Conservation (phyloP, 2,329 filamentous ascomycete genomes). For the Fusarium nygamai region DNA sequence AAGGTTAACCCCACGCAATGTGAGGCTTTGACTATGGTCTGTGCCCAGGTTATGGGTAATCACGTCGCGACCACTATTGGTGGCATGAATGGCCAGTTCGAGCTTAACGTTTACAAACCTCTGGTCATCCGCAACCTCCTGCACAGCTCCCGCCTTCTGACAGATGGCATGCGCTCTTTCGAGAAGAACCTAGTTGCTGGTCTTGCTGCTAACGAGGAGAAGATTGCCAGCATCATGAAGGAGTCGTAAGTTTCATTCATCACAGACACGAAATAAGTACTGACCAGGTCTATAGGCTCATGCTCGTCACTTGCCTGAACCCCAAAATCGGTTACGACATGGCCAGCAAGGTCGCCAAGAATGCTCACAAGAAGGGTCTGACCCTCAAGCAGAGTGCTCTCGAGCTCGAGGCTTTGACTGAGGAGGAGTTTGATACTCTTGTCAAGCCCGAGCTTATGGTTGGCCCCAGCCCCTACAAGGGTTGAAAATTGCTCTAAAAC, state of each 20-base stretch:
- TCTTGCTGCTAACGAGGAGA: conserved; percentile 91
- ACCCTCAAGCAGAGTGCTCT: conserved; percentile 94
- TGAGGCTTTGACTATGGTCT: conserved; percentile 97
- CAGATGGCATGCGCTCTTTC: conserved; percentile 94
- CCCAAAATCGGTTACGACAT: conserved; percentile 98
- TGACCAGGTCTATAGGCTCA: conserved; percentile 69
- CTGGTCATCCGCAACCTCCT: conserved; percentile 94
- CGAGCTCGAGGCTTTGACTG: conserved; percentile 88
- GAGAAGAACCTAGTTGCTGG: conserved; percentile 92
- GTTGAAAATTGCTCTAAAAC: conserved; percentile 21
- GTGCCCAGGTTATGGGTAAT: conserved; percentile 98
- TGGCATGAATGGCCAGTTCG: conserved; percentile 97
- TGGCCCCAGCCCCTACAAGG: conserved; percentile 74
- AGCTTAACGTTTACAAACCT: conserved; percentile 99
- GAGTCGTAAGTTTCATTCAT: conserved; percentile 75
- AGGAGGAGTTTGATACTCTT: conserved; percentile 88
- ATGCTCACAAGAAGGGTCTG: conserved; percentile 97
- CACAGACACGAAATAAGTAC: neutral
- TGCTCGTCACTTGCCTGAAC: conserved; percentile 98
- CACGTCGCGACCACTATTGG: conserved; percentile 92
- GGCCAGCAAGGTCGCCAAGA: conserved; percentile 97
- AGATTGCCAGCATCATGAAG: conserved; percentile 89
- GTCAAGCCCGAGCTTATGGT: conserved; percentile 97
- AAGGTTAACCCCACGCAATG: conserved; percentile 99
- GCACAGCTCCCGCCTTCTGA: conserved; percentile 87